phyloP scores from a whole-genome alignment of 768 basidiomycete species.

The Stropharia rugosoannulata region DNA sequence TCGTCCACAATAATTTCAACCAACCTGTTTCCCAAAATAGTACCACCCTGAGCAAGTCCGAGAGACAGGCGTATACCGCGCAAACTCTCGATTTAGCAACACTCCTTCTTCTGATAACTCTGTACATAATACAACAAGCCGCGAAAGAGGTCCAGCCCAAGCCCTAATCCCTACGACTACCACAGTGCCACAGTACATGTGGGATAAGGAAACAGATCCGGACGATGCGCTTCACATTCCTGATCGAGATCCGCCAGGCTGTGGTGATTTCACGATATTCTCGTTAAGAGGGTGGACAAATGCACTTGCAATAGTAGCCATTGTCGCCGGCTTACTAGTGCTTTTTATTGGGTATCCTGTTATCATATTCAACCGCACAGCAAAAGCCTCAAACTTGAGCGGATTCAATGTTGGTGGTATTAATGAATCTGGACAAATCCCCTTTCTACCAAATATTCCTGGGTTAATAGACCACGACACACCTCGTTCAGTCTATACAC shows the following conservation, averaged over 20 bases:
- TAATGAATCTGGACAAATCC: slow-evolving; percentile 87
- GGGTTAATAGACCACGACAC: slow-evolving; percentile 78
- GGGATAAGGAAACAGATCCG: slow-evolving; percentile 84
- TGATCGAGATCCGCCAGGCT: slow-evolving; percentile 59
- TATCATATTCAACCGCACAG: slow-evolving; percentile 49
- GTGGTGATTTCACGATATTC: slow-evolving; percentile 66
- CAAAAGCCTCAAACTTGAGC: slow-evolving; percentile 26
- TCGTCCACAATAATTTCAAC: slow-evolving; percentile 3
- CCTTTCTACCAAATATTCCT: slow-evolving; percentile 66
- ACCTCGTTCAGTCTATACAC: slow-evolving; percentile 51
- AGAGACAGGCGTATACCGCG: slow-evolving; percentile 42
- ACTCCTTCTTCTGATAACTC: slow-evolving; percentile 40
- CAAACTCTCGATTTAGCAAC: slow-evolving; percentile 54
- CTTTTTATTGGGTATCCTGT: slow-evolving; percentile 92
- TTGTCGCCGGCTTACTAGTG: slow-evolving; percentile 66
- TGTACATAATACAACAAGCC: slow-evolving; percentile 20
- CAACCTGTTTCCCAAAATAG: slow-evolving; percentile 29
- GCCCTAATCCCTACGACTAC: slow-evolving; percentile 39
- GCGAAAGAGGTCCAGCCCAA: slow-evolving; percentile 26
- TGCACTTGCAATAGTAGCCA: slow-evolving; percentile 65
- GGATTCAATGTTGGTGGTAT: slow-evolving; percentile 91
- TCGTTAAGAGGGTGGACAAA: slow-evolving; percentile 86
- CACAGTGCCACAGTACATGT: slow-evolving; percentile 69
- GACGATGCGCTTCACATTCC: slow-evolving; percentile 92
- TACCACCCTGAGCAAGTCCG: slow-evolving; percentile 53